Evolutionary conservation across 2,329 filamentous ascomycete species (phyloP), one percentile per base, ranked within the genome.

Genomic region (Myriosclerotinia duriaeana): DNA sequence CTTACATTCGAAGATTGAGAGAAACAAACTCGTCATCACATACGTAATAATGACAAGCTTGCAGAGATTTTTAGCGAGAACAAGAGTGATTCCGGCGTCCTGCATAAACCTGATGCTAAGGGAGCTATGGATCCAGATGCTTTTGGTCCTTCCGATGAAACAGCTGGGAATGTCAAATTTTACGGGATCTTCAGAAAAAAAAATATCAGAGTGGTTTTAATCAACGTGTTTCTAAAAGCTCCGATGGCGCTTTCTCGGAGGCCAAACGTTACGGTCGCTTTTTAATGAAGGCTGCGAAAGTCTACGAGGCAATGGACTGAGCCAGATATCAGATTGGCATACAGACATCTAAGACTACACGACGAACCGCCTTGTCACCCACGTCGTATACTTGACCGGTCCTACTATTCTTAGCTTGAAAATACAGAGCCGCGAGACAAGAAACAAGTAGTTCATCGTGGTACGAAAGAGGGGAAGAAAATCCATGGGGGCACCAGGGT

Each of bases 301-400:
- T 72, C 4, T 68, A 69, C 5, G 69, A 73, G 20, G 69, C 66
- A 9, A 73, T 74, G 64, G 73, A 73, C 66, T 46, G 68, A 69
- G n/a, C 69, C 68, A 0, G 70, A 74, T 61, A 68, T 69, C 22
- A 66, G 42, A n/a, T 30, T 74, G 1, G 20, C 74, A 14, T 56
- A 67, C 4, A 53, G 69, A 2, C 63, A 72, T 56, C n/a, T n/a
- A n/a, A n/a, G n/a, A n/a, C 58, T 74, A 2, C 54, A 72, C 48
- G 6, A 46, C 2, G 14, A 71, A 8, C 66, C 70, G 9, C 80
- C 80, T 0, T 66, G 82, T 7, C 81, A 83, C 65, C 77, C 78
- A 0, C 76, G 81, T 0, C 72, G 81, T 2, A 83, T 80, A 0
- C 73, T 83, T 0, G 80, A 82, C 52, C 81, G 82, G 66, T 78